Base-by-base conservation (phyloP, 192 early-diverging fungal species). In the Mortierella antarctica region DNA sequence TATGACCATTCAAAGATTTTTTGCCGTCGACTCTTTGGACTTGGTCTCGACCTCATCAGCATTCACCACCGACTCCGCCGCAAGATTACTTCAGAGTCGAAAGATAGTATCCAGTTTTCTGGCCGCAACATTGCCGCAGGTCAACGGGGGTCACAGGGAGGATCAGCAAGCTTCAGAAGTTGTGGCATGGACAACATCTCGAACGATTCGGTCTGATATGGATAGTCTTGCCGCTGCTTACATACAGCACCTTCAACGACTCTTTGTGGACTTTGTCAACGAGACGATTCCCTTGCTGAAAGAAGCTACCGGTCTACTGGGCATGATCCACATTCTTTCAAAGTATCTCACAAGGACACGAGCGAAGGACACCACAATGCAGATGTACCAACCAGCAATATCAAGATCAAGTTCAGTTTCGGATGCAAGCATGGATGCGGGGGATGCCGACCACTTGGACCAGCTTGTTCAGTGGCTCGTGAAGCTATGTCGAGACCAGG, bases 271-370 rank as follows among this genome's bases (percentile, higher is more conserved):
- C 45, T 83, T 82, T 72, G 60, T 86, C 31, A 78, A 70, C 23
- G 84, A 84, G 50, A 60, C 67, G 13, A 75, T 84, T 7, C 79
- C 85, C 4, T 63, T 82, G 0, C 82, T 86, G 65, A 83, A 82
- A 40, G 88, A 89, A 47, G 84, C 87, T n/a, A 70, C 73, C 9
- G 68, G 75, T 7, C 42, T 86, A 14, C 42, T 87, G 18, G 62
- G 83, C 40, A 73, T 82, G 46, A 83, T 87, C 54, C 62, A 69
- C 9, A 71, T 86, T 15, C 73, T 89, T 14, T 74, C 82, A 9
- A 65, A 70, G 41, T 70, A 82, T 40, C 67, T 82, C 12, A 8
- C 31, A 15, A 15, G 78, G 21, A 13, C 70, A 15, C 56, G n/a
- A 44, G 48, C 17, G 31, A 15, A 48, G 2, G 47, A 51, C 48